Evolutionary conservation across 495 filamentous ascomycete genomes (phyloP).

Genomic region (Parathielavia hyrcaniae): DNA sequence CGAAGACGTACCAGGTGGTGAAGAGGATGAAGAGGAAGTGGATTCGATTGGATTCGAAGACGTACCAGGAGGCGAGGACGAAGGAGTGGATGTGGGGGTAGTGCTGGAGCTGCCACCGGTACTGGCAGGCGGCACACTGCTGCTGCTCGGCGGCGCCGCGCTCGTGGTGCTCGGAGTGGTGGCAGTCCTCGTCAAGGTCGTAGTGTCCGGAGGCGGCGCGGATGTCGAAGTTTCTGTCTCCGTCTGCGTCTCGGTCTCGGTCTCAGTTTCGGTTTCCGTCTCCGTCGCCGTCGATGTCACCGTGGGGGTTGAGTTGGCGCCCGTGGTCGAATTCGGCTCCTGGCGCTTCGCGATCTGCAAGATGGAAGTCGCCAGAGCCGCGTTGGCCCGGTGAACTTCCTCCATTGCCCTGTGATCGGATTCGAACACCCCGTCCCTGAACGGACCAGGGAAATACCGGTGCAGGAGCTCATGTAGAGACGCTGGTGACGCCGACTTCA

Average conservation of each 20-base stretch:
- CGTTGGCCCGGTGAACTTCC: conserved; percentile 28
- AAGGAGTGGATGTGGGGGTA: not conserved
- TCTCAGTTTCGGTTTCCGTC: not conserved
- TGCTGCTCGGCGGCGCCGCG: not conserved
- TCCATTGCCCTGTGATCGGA: conserved; percentile 35
- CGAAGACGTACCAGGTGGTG: conserved; percentile 17
- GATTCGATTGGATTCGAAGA: not conserved
- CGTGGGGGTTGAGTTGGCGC: not conserved
- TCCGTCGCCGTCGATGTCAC: not conserved
- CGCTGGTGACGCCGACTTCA: conserved; percentile 35
- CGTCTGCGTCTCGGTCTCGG: not conserved
- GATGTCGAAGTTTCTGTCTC: not conserved
- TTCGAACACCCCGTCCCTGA: conserved; percentile 34
- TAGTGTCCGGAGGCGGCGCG: not conserved
- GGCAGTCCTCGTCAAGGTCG: not conserved
- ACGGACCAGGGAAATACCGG: conserved; percentile 35
- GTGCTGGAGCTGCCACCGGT: not conserved
- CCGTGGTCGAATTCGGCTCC: conserved; percentile 20
- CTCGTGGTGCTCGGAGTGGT: not conserved
- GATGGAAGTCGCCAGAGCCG: conserved; percentile 32
- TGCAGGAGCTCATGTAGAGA: conserved; percentile 38
- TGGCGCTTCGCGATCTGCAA: conserved; percentile 39
- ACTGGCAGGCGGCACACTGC: not conserved
- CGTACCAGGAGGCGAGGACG: not conserved
- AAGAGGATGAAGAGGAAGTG: conserved; percentile 1